Conservation (phyloP, 2,329 filamentous ascomycete genomes). For the Fusarium agapanthi region DNA sequence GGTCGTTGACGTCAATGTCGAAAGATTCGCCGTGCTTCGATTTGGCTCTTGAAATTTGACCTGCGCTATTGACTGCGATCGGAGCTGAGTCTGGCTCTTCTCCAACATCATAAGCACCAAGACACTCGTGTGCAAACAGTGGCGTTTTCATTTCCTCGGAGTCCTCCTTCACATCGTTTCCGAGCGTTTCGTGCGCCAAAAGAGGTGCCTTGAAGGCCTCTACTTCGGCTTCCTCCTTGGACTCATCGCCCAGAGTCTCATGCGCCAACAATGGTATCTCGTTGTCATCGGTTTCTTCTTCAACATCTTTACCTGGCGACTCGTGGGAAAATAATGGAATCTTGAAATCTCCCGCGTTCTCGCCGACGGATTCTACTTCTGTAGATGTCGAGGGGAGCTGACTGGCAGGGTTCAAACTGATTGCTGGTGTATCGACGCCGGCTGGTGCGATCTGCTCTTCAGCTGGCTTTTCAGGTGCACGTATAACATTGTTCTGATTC, state of each 20-base stretch:
- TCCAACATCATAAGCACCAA: conserved; percentile 52
- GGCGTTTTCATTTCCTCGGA: conserved; percentile 46
- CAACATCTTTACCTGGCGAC: conserved; percentile 51
- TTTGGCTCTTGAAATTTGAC: conserved; percentile 20
- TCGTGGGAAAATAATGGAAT: conserved; percentile 59
- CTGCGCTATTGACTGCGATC: conserved; percentile 27
- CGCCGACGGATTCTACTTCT: conserved; percentile 12
- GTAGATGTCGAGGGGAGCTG: not conserved
- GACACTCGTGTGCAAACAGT: conserved; percentile 58
- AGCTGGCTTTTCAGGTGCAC: conserved; percentile 32
- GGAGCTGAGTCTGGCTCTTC: conserved; percentile 43
- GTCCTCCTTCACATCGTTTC: conserved; percentile 15
- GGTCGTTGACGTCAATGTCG: conserved; percentile 54
- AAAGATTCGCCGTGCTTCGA: conserved; percentile 28
- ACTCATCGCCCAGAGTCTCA: conserved; percentile 54
- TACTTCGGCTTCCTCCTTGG: conserved; percentile 46
- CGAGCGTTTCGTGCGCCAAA: conserved; percentile 20
- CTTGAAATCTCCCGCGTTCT: conserved; percentile 29
- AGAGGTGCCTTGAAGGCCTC: conserved; percentile 41
- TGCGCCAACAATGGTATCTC: conserved; percentile 57
- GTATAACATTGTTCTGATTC: conserved; percentile 59
- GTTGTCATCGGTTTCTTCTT: conserved; percentile 40
- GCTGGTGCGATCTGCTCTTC: conserved; percentile 20
- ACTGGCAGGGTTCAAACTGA: conserved; percentile 13
- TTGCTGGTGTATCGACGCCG: conserved; percentile 13